A percentile compares a stretch with the other conserved stretches of the same genome.
Conservation (phyloP, 2,329 filamentous ascomycete genomes). For the Verticillium nonalfalfae region DNA sequence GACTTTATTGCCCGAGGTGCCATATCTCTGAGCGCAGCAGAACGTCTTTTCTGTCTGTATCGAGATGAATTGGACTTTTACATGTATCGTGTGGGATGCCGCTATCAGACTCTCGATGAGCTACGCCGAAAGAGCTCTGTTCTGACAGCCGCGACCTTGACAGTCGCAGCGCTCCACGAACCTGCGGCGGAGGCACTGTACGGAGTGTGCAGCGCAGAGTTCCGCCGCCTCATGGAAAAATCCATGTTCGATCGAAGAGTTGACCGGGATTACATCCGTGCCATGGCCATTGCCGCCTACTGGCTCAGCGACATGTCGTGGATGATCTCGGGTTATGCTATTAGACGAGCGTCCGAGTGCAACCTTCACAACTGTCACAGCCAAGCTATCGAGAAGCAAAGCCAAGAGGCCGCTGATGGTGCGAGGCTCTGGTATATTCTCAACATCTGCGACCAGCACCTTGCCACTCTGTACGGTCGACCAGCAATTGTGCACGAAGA, state of each 20-base stretch:
- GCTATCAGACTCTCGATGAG: conserved; percentile 41
- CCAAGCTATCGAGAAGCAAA: conserved; percentile 27
- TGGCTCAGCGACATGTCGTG: conserved; percentile 58
- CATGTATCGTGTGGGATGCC: conserved; percentile 43
- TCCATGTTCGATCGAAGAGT: conserved; percentile 28
- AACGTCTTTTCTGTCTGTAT: conserved; percentile 44
- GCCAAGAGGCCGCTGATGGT: conserved; percentile 40
- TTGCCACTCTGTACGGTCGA: conserved; percentile 54
- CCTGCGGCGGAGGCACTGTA: conserved; percentile 44
- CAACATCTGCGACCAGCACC: conserved; percentile 56
- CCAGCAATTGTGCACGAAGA: conserved; percentile 54
- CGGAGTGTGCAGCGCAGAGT: conserved; percentile 45
- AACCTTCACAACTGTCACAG: conserved; percentile 36
- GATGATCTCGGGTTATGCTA: conserved; percentile 51
- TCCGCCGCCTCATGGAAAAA: conserved; percentile 45
- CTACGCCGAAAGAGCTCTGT: conserved; percentile 48
- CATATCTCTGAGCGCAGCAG: conserved; percentile 38
- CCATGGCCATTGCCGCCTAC: conserved; percentile 54
- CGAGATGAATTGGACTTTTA: conserved; percentile 42
- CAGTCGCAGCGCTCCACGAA: conserved; percentile 52
- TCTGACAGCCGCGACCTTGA: conserved; percentile 48
- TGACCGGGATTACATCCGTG: conserved; percentile 45
- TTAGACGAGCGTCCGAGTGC: conserved; percentile 40
- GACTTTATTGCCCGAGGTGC: conserved; percentile 31
- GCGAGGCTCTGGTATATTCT: conserved; percentile 55